Evolutionary conservation across 2,329 filamentous ascomycete species (phyloP).

Genomic region (Hypoxylon sp.): DNA sequence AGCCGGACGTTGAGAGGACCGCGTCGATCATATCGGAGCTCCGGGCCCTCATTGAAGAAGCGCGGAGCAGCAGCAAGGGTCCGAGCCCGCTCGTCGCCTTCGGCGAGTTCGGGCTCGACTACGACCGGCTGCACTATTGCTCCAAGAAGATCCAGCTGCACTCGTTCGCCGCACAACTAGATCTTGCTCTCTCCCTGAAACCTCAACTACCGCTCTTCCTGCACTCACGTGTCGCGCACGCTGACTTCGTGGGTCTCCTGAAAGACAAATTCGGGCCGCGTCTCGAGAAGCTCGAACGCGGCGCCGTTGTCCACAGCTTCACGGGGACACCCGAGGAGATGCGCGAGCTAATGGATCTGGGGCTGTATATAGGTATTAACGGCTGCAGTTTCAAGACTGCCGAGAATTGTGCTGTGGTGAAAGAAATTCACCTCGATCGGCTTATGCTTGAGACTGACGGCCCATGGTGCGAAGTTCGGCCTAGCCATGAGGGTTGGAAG

Average conservation of each 20-base stretch:
- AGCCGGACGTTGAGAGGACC: conserved; percentile 62
- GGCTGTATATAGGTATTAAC: conserved; percentile 94
- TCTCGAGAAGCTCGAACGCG: conserved; percentile 77
- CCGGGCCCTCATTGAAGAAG: conserved; percentile 72
- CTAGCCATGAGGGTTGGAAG: conserved; percentile 87
- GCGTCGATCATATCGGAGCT: conserved; percentile 70
- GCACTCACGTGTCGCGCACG: conserved; percentile 88
- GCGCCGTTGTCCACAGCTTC: conserved; percentile 94
- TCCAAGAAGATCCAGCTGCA: conserved; percentile 84
- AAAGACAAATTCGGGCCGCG: conserved; percentile 68
- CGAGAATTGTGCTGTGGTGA: conserved; percentile 90
- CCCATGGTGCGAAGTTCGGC: conserved; percentile 96
- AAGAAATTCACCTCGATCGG: conserved; percentile 80
- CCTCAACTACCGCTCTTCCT: conserved; percentile 90
- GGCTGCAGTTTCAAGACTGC: conserved; percentile 96
- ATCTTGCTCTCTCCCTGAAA: conserved; percentile 76
- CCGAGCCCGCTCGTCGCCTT: conserved; percentile 77
- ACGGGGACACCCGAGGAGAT: conserved; percentile 91
- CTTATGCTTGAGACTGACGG: conserved; percentile 98
- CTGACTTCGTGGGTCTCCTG: conserved; percentile 84
- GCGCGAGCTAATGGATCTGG: conserved; percentile 81
- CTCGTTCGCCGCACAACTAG: conserved; percentile 87
- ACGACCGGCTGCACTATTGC: conserved; percentile 89
- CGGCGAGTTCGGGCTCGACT: conserved; percentile 96
- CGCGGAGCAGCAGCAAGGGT: conserved; percentile 60